These are phyloP conservation scores for Cronartium ribicola DNA, from an alignment of 1,284 basidiomycete species.

Conservation along the genomic window DNA sequence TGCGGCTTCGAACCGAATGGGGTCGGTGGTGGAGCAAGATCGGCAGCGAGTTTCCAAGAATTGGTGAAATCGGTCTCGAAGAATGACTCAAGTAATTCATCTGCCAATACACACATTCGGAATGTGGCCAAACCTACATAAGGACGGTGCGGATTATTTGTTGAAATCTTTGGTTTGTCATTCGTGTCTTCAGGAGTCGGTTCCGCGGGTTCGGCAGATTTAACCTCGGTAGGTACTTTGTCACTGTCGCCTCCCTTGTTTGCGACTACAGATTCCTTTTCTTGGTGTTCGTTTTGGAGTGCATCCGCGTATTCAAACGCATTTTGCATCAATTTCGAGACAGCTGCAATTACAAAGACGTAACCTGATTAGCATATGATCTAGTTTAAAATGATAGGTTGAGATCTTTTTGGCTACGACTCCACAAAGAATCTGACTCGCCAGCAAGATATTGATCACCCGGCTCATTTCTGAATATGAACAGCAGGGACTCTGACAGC, in stretches of 20 bases:
- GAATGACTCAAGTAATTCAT: slow-evolving; percentile 89
- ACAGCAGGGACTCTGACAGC: slow-evolving; percentile 56
- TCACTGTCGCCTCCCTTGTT: slow-evolving; percentile 11
- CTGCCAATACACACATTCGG: slow-evolving; percentile 93
- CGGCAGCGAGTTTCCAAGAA: slow-evolving; percentile 75
- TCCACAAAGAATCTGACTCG: not conserved
- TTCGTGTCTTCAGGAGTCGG: slow-evolving; percentile 35
- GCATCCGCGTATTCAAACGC: slow-evolving; percentile 94
- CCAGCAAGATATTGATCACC: slow-evolving; percentile 88
- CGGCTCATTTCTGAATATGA: slow-evolving; percentile 95
- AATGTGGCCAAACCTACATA: slow-evolving; percentile 61
- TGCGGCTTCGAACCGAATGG: slow-evolving; percentile 3
- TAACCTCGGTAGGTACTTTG: slow-evolving; percentile 8
- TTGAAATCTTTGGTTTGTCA: slow-evolving; percentile 23
- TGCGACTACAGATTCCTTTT: not conserved
- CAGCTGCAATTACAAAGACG: slow-evolving; percentile 56
- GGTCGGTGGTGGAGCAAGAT: slow-evolving; percentile 56
- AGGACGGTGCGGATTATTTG: slow-evolving; percentile 46
- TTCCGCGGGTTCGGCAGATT: slow-evolving; percentile 20
- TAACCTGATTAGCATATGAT: not conserved
- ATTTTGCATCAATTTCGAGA: slow-evolving; percentile 93
- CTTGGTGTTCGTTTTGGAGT: slow-evolving; percentile 53
- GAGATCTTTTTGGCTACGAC: no score
- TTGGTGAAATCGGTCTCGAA: slow-evolving; percentile 82
- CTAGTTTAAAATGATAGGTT: no score